A percentile compares a stretch with the other conserved stretches of the same genome.
These are phyloP conservation scores for Puccinia triticina DNA, from an alignment of 1,284 basidiomycete genomes.

Conservation along the genomic window DNA sequence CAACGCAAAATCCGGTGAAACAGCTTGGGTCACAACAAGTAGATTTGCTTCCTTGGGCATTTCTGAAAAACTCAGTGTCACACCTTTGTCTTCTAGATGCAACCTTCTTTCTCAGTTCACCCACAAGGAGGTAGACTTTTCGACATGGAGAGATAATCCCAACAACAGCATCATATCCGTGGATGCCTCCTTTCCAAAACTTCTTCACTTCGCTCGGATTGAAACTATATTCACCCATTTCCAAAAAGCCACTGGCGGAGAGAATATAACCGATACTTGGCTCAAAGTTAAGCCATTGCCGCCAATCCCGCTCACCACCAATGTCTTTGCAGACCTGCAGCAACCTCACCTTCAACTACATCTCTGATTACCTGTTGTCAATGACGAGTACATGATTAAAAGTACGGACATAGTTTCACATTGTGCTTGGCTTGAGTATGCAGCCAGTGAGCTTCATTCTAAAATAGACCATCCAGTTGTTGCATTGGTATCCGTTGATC, in stretches of 20 bases:
- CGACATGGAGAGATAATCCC: not conserved
- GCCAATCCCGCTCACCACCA: not conserved
- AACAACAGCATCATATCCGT: slow-evolving; percentile 7
- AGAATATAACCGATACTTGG: not conserved
- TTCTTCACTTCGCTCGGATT: slow-evolving; percentile 3
- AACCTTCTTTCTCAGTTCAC: not conserved
- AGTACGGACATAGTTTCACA: not conserved
- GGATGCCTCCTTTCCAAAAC: not conserved
- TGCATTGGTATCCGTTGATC: slow-evolving; percentile 23
- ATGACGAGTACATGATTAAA: not conserved
- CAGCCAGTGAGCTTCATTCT: not conserved
- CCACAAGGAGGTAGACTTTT: not conserved
- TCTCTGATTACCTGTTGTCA: not conserved
- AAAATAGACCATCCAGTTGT: not conserved
- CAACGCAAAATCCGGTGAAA: not conserved
- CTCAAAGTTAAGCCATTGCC: not conserved
- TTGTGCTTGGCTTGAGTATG: slow-evolving; percentile 25
- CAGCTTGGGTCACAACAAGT: not conserved
- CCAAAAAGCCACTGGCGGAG: not conserved
- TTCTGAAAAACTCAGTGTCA: not conserved
- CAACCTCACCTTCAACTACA: slow-evolving; percentile 14
- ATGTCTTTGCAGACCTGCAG: not conserved
- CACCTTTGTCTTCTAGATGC: not conserved
- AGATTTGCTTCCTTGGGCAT: not conserved
- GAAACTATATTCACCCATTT: not conserved